These are phyloP conservation scores for Pleurotus ostreatus DNA, from an alignment of 768 basidiomycete species.

Conservation along the genomic window DNA sequence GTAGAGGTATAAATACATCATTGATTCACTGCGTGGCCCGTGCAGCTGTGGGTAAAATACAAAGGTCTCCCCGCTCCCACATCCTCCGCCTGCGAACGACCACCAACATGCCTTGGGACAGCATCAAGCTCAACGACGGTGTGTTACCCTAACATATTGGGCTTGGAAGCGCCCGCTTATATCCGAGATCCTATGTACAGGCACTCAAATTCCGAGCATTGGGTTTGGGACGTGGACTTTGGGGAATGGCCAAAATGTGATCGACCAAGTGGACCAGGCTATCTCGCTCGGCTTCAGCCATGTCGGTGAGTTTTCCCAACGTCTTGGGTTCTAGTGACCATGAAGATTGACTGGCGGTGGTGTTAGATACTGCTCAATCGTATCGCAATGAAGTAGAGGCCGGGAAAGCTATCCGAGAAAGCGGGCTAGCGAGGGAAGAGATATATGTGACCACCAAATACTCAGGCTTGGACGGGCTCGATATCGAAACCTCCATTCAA, in stretches of 20 bases:
- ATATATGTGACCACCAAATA: conserved; percentile 68
- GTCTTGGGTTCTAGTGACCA: too few species aligned
- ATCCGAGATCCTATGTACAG: conserved; percentile 20
- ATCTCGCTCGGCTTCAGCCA: conserved; percentile 59
- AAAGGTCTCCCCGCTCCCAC: too few species aligned
- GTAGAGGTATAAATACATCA: too few species aligned
- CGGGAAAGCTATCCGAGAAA: conserved; percentile 49
- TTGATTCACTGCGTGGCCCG: too few species aligned
- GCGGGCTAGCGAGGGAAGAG: conserved; percentile 50
- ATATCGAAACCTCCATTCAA: conserved; percentile 50
- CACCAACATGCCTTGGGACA: conserved; percentile 54
- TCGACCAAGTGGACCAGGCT: conserved; percentile 58
- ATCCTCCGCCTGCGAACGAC: conserved; percentile 10
- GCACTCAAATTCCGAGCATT: conserved; percentile 45
- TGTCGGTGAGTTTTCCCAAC: conserved; percentile 38
- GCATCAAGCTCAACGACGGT: conserved; percentile 61
- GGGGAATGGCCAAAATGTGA: conserved; percentile 50
- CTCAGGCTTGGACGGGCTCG: conserved; percentile 45
- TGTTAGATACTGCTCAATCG: conserved; percentile 53
- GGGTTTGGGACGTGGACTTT: conserved; percentile 66
- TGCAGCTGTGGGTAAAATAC: too few species aligned
- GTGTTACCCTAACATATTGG: background rate
- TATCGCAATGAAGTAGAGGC: conserved; percentile 62
- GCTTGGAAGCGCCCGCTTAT: background rate
- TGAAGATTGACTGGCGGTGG: too few species aligned